These are phyloP conservation scores for Aspergillus brasiliensis DNA, from an alignment of 2,329 filamentous ascomycete genomes.

Conservation along the genomic window DNA sequence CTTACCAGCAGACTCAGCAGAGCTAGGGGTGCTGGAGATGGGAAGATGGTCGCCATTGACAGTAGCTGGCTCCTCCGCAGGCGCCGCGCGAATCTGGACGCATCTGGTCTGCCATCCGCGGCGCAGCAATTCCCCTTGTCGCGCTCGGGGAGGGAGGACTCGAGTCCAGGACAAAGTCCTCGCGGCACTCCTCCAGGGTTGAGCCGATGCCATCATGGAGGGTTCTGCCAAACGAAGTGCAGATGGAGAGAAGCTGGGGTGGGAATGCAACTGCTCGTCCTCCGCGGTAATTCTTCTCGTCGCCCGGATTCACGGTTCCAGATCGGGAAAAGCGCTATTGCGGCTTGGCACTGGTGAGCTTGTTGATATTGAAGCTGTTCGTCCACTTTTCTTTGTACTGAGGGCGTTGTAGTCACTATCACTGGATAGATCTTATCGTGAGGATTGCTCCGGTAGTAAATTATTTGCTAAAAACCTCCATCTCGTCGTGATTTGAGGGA, in stretches of 20 bases:
- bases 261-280: conserved; percentile 11
- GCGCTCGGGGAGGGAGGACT: conserved; percentile 30
- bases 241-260: conserved; percentile 8
- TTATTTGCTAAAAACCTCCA: too few relatives aligned
- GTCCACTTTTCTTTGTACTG: background rate
- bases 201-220: conserved; percentile 36
- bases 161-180: conserved; percentile 37
- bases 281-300: conserved; percentile 21
- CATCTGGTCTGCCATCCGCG: conserved; percentile 35
- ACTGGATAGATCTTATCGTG: background rate
- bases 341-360: conserved; percentile 14
- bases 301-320: conserved; percentile 19
- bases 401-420: background rate
- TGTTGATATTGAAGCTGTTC: background rate
- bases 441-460: background rate
- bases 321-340: conserved; percentile 22
- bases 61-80: conserved; percentile 39
- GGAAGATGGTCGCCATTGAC: conserved; percentile 42
- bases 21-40: conserved; percentile 39
- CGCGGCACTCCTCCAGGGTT: conserved; percentile 38
- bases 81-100: conserved; percentile 49
- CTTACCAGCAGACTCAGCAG: conserved; percentile 47
- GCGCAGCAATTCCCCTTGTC: conserved; percentile 24
- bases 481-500: background rate
- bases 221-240: conserved; percentile 11